Percentiles rank a stretch among this genome's conserved stretches.
These are phyloP conservation scores for Elsinoe australis DNA, from an alignment of 2,329 filamentous ascomycete genomes.

Conservation along the genomic window DNA sequence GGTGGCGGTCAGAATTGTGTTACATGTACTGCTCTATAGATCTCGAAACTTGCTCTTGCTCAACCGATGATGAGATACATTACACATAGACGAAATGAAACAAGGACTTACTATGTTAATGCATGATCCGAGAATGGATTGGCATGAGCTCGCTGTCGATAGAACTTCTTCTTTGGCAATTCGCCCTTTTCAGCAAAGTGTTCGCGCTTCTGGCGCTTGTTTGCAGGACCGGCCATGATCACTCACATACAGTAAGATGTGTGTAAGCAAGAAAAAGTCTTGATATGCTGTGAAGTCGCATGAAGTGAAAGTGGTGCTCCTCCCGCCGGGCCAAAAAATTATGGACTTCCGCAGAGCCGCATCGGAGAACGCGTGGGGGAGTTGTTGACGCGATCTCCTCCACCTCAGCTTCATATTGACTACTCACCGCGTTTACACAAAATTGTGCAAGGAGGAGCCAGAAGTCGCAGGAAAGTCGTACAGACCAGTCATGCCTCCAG, in stretches of 20 bases:
- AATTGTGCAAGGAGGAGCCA: no score
- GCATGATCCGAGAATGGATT: conserved; percentile 96
- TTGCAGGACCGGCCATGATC: conserved; percentile 31
- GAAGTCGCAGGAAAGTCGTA: no score
- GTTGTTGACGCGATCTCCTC: conserved; percentile 2
- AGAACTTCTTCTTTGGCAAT: conserved; percentile 90
- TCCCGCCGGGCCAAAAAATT: conserved; percentile 6
- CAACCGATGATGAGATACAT: background rate
- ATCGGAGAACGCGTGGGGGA: conserved; percentile 5
- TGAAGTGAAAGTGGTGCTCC: no score
- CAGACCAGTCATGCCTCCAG: conserved; percentile 32
- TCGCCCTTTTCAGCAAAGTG: conserved; percentile 41
- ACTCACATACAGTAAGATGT: background rate
- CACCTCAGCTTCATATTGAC: no score
- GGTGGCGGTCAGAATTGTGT: conserved; percentile 22
- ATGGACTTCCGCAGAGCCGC: background rate
- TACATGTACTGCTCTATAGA: no score
- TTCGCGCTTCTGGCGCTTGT: conserved; percentile 41
- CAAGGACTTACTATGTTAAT: conserved; percentile 65
- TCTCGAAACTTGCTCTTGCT: no score
- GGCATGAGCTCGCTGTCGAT: conserved; percentile 89
- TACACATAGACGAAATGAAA: background rate
- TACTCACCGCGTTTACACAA: no score
- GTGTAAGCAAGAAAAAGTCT: no score
- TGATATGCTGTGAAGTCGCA: no score